Percentiles rank a stretch among this genome's conserved stretches.
Evolutionary conservation across 805 yeast genomes (phyloP).

Genomic region (Candida schatavii): DNA sequence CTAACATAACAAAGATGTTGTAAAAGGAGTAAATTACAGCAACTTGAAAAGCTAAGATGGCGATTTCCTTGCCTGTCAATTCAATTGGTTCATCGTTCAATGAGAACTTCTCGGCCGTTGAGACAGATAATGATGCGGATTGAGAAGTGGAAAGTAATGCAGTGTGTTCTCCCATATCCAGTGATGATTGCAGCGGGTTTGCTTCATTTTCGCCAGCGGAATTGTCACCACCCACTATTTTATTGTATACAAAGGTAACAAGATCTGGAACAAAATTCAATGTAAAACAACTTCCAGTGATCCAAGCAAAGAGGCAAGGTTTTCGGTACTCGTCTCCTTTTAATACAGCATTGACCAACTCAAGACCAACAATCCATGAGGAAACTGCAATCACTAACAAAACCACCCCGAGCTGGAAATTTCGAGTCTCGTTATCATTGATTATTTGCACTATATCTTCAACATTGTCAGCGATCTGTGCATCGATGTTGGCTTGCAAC

Average conservation of each 20-base stretch:
- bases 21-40: slow-evolving; percentile 41
- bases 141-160: not conserved
- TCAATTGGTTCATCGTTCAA: slow-evolving; percentile 12
- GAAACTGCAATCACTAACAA: slow-evolving; percentile 40
- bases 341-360: slow-evolving; percentile 46
- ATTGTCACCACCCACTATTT: not conserved
- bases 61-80: slow-evolving; percentile 28
- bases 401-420: slow-evolving; percentile 44
- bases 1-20: slow-evolving; percentile 39
- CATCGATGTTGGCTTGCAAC: slow-evolving; percentile 3
- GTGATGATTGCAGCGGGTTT: not conserved
- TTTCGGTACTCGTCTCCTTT: slow-evolving; percentile 48
- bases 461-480: slow-evolving; percentile 14
- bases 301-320: slow-evolving; percentile 46
- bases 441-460: slow-evolving; percentile 31
- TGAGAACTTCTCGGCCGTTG: slow-evolving; percentile 2
- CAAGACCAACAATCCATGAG: slow-evolving; percentile 50
- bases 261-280: slow-evolving; percentile 45
- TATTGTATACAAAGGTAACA: not conserved
- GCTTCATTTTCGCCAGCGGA: not conserved
- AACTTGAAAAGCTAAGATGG: slow-evolving; percentile 35
- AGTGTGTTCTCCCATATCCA: not conserved
- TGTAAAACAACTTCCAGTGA: slow-evolving; percentile 47
- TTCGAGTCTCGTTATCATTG: slow-evolving; percentile 38
- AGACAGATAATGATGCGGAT: not conserved